phyloP scores from a whole-genome alignment of 2,329 filamentous ascomycete genomes.

The Cordyceps militaris region DNA sequence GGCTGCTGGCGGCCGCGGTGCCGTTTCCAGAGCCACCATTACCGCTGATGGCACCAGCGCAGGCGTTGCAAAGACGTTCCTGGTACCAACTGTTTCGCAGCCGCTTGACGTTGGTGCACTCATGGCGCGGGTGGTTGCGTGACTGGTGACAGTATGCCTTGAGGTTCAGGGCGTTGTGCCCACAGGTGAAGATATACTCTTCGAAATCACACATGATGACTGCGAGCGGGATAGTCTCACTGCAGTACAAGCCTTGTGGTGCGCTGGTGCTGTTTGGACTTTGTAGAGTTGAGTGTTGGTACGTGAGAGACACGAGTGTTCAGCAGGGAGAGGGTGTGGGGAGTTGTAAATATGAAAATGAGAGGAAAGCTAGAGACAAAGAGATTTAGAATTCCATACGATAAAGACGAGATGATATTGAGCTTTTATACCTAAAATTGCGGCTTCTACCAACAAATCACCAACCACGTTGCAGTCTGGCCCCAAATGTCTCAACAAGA shows the following conservation, averaged over 20 bases:
- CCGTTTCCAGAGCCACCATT: background rate
- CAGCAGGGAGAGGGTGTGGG: background rate
- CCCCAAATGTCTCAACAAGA: background rate
- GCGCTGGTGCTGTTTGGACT: background rate
- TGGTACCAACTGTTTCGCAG: constrained; percentile 55
- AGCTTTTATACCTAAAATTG: constrained; percentile 1
- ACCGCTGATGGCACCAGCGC: background rate
- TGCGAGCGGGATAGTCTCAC: background rate
- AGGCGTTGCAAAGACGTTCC: constrained; percentile 14
- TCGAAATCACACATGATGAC: constrained; percentile 62
- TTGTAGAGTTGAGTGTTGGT: background rate
- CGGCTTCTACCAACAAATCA: background rate
- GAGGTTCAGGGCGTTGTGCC: constrained; percentile 51
- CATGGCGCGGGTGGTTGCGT: constrained; percentile 63
- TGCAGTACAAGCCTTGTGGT: background rate
- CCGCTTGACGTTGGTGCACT: constrained; percentile 61
- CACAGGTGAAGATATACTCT: constrained; percentile 59
- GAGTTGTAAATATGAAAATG: background rate
- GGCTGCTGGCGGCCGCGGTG: background rate
- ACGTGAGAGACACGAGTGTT: background rate
- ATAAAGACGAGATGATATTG: background rate
- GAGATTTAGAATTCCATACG: background rate
- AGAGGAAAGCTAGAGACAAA: background rate
- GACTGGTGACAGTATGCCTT: constrained; percentile 69
- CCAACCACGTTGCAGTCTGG: background rate